Percentiles rank a stretch among this genome's conserved stretches.
Conservation (phyloP, 2,329 filamentous ascomycete species). For the Pseudogymnoascus sp. region DNA sequence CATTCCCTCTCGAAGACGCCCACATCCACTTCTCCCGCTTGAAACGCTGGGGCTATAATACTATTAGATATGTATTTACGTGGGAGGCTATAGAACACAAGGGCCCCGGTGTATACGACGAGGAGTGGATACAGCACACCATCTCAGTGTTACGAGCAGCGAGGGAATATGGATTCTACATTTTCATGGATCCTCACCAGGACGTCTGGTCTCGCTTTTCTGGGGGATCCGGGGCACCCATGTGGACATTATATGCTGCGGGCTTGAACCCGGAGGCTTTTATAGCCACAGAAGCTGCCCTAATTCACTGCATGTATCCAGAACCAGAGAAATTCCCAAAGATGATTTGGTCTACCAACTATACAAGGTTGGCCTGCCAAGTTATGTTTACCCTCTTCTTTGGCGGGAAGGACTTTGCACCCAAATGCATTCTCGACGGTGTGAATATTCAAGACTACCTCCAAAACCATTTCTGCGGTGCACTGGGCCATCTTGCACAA, state of each 20-base stretch:
- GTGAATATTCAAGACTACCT: conserved; percentile 95
- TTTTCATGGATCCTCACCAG: conserved; percentile 99
- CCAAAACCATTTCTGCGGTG: conserved; percentile 74
- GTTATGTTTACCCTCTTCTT: conserved; percentile 95
- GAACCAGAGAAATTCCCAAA: conserved; percentile 83
- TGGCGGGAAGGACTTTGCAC: conserved; percentile 81
- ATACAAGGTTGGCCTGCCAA: conserved; percentile 75
- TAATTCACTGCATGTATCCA: conserved; percentile 91
- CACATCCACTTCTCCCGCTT: conserved; percentile 79
- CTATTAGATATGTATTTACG: conserved; percentile 91
- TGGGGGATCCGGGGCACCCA: conserved; percentile 87
- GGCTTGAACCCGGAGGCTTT: conserved; percentile 84
- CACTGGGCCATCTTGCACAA: conserved; percentile 72
- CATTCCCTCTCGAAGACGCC: conserved; percentile 76
- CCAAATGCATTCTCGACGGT: conserved; percentile 90
- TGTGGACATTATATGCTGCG: conserved; percentile 96
- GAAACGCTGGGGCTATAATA: conserved; percentile 89
- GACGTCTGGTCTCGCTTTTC: conserved; percentile 97
- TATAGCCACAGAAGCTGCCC: conserved; percentile 76
- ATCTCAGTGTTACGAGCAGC: conserved; percentile 76
- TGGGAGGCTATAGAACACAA: conserved; percentile 98
- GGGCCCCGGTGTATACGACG: conserved; percentile 86
- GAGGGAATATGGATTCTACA: conserved; percentile 85
- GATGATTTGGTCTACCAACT: conserved; percentile 99
- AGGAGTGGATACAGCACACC: conserved; percentile 87